Evolutionary conservation across 2,329 filamentous ascomycete genomes (phyloP).

Genomic region (Aspergillus flavus): DNA sequence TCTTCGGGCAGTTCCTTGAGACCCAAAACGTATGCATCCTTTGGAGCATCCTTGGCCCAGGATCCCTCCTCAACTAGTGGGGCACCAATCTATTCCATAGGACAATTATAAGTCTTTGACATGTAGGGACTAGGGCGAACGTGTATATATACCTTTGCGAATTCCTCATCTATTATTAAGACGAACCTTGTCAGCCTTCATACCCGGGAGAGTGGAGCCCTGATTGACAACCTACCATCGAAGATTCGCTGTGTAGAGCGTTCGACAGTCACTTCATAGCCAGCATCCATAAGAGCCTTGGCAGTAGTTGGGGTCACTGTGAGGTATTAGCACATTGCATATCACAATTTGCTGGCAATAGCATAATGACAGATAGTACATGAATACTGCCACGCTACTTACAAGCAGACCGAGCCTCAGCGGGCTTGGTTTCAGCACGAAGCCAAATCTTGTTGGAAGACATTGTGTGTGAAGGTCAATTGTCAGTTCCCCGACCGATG

Average conservation of each 20-base stretch:
- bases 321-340: constrained; percentile 11
- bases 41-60: constrained; percentile 66
- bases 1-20: constrained; percentile 78
- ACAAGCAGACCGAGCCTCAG: constrained; percentile 58
- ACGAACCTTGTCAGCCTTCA: constrained; percentile 12
- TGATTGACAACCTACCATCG: constrained; percentile 36
- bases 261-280: constrained; percentile 71
- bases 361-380: background rate
- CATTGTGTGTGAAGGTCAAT: constrained; percentile 22
- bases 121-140: background rate
- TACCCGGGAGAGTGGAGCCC: background rate
- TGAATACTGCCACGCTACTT: constrained; percentile 18
- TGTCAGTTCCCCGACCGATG: constrained; percentile 6
- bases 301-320: constrained; percentile 54
- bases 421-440: constrained; percentile 62
- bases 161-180: constrained; percentile 34
- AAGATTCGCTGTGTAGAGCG: constrained; percentile 67
- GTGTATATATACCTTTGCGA: constrained; percentile 32
- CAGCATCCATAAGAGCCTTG: constrained; percentile 67
- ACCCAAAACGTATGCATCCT: constrained; percentile 71
- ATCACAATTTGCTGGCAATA: background rate
- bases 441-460: constrained; percentile 53
- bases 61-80: constrained; percentile 66
- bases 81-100: constrained; percentile 57
- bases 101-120: background rate